Conservation (phyloP, 495 filamentous ascomycete species). For the Xeromyces bisporus region DNA sequence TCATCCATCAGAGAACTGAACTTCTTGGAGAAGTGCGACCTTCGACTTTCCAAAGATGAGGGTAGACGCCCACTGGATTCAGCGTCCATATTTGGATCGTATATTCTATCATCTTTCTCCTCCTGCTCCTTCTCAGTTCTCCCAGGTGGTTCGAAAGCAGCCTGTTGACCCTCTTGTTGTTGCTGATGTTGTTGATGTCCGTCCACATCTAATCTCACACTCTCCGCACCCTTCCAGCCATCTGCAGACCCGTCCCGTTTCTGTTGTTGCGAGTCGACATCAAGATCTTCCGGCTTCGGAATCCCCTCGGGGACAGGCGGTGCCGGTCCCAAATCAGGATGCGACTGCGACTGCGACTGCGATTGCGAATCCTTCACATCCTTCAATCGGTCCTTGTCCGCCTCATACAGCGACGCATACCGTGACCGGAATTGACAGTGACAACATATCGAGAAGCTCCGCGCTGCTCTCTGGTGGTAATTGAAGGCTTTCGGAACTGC, state of each 20-base stretch:
- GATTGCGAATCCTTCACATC: conserved; percentile 6
- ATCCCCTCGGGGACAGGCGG: conserved; percentile 5
- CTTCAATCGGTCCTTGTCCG: conserved; percentile 12
- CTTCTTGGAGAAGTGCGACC: conserved; percentile 54
- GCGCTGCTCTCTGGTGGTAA: conserved; percentile 7
- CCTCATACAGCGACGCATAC: conserved; percentile 7
- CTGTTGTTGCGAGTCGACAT: not conserved
- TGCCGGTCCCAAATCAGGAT: conserved; percentile 6
- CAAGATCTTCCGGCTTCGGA: conserved; percentile 1
- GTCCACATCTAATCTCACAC: no score
- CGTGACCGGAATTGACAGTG: conserved; percentile 25
- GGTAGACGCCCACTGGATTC: conserved; percentile 44
- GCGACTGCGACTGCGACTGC: conserved; percentile 5
- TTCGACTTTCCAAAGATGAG: conserved; percentile 55
- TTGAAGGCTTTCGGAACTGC: conserved; percentile 11
- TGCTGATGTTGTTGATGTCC: no score
- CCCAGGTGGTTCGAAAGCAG: not conserved
- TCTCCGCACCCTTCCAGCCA: no score
- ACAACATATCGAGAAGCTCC: conserved; percentile 21
- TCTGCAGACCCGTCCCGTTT: not conserved
- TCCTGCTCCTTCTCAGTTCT: conserved; percentile 2
- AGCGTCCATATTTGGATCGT: no score
- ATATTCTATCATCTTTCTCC: conserved; percentile 1
- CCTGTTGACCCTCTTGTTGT: not conserved
- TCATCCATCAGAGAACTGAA: conserved; percentile 74